Evolutionary conservation across 2,329 filamentous ascomycete genomes (phyloP).

Genomic region (Trichoderma sp.): DNA sequence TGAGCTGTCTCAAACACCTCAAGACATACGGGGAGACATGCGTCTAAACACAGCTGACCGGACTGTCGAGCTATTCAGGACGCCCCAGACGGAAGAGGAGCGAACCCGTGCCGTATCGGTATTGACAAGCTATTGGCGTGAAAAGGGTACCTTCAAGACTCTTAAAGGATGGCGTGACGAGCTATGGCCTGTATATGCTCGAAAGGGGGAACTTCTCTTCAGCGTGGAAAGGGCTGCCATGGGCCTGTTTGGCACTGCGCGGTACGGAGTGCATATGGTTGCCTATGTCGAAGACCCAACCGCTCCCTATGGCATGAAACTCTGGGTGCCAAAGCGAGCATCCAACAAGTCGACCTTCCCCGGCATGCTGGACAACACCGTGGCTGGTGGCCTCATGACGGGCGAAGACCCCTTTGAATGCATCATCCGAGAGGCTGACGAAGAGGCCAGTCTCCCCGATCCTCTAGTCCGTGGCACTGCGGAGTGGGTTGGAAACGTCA

Average conservation of each 20-base stretch:
- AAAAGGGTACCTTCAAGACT: constrained; percentile 70
- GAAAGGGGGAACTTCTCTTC: constrained; percentile 63
- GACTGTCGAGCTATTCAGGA: constrained; percentile 62
- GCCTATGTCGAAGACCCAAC: constrained; percentile 59
- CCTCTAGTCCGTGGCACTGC: constrained; percentile 63
- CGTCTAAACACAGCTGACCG: constrained; percentile 58
- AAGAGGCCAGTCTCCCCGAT: constrained; percentile 82
- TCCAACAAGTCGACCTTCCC: constrained; percentile 82
- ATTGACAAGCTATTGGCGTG: constrained; percentile 68
- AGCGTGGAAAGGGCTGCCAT: constrained; percentile 76
- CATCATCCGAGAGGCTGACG: constrained; percentile 79
- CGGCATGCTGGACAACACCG: constrained; percentile 93
- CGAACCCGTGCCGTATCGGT: constrained; percentile 59
- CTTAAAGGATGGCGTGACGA: constrained; percentile 80
- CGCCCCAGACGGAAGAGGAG: constrained; percentile 58
- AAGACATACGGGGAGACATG: constrained; percentile 58
- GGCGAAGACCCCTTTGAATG: constrained; percentile 80
- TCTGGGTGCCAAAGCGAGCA: constrained; percentile 84
- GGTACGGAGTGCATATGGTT: constrained; percentile 81
- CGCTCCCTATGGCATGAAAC: constrained; percentile 59
- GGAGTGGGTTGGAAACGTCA: constrained; percentile 67
- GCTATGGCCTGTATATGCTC: constrained; percentile 74
- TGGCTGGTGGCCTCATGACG: constrained; percentile 76
- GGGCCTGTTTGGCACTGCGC: constrained; percentile 72
- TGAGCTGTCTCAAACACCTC: constrained; percentile 50